A percentile compares a stretch with the other conserved stretches of the same genome.
phyloP scores from a whole-genome alignment of 345 rosid genomes.

The Arabis hirsuta region DNA sequence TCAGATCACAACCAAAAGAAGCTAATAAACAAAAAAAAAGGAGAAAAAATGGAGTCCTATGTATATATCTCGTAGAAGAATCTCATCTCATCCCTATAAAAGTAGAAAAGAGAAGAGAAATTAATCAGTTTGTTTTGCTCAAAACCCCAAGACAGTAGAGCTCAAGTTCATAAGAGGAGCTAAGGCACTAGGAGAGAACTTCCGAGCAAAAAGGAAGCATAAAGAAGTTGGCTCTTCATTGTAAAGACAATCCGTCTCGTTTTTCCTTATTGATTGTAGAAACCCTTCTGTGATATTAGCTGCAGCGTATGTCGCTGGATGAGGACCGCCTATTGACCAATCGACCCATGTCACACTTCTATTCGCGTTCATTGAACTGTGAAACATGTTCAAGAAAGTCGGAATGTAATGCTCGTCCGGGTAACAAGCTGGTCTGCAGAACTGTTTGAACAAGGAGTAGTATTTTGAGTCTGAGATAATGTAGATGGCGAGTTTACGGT shows the following conservation, averaged over 20 bases:
- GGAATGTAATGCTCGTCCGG: constrained; percentile 96
- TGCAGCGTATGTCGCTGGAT: constrained; percentile 66
- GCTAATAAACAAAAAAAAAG: constrained; percentile 32
- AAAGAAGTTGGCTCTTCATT: constrained; percentile 65
- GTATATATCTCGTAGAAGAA: constrained; percentile 37
- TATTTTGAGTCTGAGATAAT: constrained; percentile 72
- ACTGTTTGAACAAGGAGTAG: constrained; percentile 66
- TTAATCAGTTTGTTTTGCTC: constrained; percentile 31
- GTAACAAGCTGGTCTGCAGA: constrained; percentile 88
- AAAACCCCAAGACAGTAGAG: constrained; percentile 70
- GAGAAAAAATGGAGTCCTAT: constrained; percentile 33
- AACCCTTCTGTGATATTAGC: constrained; percentile 65
- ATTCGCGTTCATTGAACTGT: constrained; percentile 69
- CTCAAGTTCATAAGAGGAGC: constrained; percentile 75
- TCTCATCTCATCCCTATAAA: constrained; percentile 40
- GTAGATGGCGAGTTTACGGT: constrained; percentile 65
- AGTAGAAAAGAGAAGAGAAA: constrained; percentile 27
- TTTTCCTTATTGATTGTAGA: constrained; percentile 66
- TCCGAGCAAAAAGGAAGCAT: constrained; percentile 89
- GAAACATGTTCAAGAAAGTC: constrained; percentile 79
- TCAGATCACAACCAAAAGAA: constrained; percentile 21
- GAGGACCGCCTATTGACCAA: constrained; percentile 92
- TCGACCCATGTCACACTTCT: constrained; percentile 88
- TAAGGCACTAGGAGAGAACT: constrained; percentile 77
- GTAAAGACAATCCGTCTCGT: constrained; percentile 65